These are phyloP conservation scores for Coelastrella sp. DNA, from an alignment of 139 green algal species.

Conservation along the genomic window DNA sequence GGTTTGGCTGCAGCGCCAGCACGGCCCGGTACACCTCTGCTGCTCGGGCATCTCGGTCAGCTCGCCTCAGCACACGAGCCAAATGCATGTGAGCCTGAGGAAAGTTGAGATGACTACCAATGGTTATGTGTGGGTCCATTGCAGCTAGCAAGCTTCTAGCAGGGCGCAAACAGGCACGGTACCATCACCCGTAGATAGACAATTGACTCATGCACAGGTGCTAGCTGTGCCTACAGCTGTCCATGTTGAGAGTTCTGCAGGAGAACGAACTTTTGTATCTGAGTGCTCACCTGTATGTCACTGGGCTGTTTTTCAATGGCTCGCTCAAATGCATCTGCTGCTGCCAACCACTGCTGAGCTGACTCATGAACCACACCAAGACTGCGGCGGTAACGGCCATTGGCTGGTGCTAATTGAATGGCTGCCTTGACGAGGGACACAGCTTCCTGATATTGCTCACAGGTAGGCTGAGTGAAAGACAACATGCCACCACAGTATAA, in stretches of 20 bases:
- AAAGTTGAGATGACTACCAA: no score
- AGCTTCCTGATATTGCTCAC: constrained; percentile 23
- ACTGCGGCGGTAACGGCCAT: constrained; percentile 31
- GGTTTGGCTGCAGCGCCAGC: constrained; percentile 54
- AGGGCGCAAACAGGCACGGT: no score
- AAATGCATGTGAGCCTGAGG: constrained; percentile 59
- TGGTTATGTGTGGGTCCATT: no score
- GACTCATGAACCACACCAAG: constrained; percentile 4
- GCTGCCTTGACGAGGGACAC: constrained; percentile 25
- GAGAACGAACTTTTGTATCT: no score
- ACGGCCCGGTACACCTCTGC: constrained; percentile 61
- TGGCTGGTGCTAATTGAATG: constrained; percentile 23
- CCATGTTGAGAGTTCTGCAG: no score
- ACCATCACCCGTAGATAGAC: no score
- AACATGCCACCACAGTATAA: neutral
- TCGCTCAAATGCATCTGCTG: constrained; percentile 30
- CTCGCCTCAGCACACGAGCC: constrained; percentile 48
- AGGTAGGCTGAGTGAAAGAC: no score
- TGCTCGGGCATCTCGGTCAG: constrained; percentile 36
- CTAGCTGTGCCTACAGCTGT: no score
- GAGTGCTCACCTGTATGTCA: constrained; percentile 14
- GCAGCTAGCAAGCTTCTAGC: no score
- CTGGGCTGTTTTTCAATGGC: constrained; percentile 28
- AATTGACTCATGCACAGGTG: no score
- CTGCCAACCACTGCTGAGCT: constrained; percentile 18